These are phyloP conservation scores for Myxozyma monticola DNA, from an alignment of 805 yeast species.

Conservation along the genomic window DNA sequence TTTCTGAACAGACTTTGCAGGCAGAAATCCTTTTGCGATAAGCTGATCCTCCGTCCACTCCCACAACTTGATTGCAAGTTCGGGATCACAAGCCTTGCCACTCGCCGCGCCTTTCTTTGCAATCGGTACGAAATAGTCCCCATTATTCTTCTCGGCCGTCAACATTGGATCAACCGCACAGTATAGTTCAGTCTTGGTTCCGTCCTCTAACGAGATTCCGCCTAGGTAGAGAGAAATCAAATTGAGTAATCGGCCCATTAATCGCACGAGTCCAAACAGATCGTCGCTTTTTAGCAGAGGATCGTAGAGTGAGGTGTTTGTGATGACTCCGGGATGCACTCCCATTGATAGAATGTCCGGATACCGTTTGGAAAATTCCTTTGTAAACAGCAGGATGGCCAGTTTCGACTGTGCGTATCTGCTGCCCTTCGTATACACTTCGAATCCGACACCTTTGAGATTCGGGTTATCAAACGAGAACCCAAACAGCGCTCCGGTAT, in stretches of 20 bases:
- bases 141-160: constrained; percentile 18
- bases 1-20: too few relatives aligned
- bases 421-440: constrained; percentile 4
- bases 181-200: constrained; percentile 22
- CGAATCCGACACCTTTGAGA: constrained; percentile 1
- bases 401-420: constrained; percentile 29
- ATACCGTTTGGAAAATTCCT: constrained; percentile 22
- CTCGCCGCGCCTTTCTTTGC: constrained; percentile 10
- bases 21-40: constrained; percentile 12
- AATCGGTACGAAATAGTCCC: constrained; percentile 20
- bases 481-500: constrained; percentile 1
- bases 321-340: constrained; percentile 29
- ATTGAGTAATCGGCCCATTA: background rate
- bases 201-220: constrained; percentile 20
- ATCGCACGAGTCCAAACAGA: constrained; percentile 8
- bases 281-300: constrained; percentile 1
- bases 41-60: constrained; percentile 23
- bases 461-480: constrained; percentile 25
- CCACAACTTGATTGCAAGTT: constrained; percentile 18
- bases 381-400: constrained; percentile 22
- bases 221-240: constrained; percentile 1
- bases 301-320: constrained; percentile 18
- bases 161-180: constrained; percentile 16
- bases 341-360: constrained; percentile 21
- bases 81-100: constrained; percentile 2